These are phyloP conservation scores for Coemansia sp. DNA, from an alignment of 192 early-diverging fungal genomes.

Conservation along the genomic window DNA sequence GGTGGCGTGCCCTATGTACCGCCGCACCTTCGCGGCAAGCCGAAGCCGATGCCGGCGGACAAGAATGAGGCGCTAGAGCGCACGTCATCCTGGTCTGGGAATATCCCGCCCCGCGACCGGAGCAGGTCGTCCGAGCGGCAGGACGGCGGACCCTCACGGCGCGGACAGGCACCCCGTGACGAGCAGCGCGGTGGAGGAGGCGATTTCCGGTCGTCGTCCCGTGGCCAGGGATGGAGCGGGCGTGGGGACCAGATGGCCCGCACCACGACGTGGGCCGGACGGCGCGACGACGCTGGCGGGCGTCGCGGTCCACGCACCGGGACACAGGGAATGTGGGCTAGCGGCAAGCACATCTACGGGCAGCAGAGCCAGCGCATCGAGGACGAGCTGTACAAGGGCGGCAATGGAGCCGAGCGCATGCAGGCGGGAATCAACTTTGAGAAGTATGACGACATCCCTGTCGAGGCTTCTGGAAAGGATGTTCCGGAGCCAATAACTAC, in stretches of 20 bases:
- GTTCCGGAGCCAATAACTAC: constrained; percentile 64
- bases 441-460: constrained; percentile 98
- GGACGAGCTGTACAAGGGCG: constrained; percentile 69
- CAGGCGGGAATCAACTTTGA: constrained; percentile 98
- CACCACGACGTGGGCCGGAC: constrained; percentile 56
- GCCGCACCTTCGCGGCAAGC: constrained; percentile 64
- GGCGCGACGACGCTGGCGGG: constrained; percentile 28
- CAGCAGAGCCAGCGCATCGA: constrained; percentile 79
- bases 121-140: constrained; percentile 46
- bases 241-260: constrained; percentile 45
- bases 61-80: constrained; percentile 53
- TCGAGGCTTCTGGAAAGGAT: constrained; percentile 78
- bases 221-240: constrained; percentile 36
- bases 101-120: constrained; percentile 43
- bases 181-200: constrained; percentile 46
- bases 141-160: constrained; percentile 12
- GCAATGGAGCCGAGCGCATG: constrained; percentile 75
- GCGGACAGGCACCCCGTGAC: constrained; percentile 32
- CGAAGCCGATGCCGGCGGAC: constrained; percentile 48
- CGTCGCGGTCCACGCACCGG: constrained; percentile 39
- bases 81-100: constrained; percentile 55
- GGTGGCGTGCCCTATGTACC: constrained; percentile 63
- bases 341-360: constrained; percentile 79
- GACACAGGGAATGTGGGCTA: constrained; percentile 65
- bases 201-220: constrained; percentile 42